A percentile compares a stretch with the other conserved stretches of the same genome.
Conservation (phyloP, 1,139 yeast genomes). For the Geotrichum carabidarum region DNA sequence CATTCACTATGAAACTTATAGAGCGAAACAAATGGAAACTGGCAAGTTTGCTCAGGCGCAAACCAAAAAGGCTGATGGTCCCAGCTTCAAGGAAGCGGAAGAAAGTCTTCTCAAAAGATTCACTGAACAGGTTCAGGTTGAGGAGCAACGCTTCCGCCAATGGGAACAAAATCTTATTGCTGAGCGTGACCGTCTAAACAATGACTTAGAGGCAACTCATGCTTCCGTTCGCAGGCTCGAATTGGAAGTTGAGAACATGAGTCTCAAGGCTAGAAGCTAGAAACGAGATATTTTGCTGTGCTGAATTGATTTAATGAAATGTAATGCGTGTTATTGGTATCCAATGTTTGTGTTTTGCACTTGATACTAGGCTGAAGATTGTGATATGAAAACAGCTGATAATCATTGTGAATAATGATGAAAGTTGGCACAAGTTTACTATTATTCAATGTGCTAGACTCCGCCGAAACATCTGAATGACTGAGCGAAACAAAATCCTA, state of each 20-base stretch:
- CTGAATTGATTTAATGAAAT: too few relatives aligned
- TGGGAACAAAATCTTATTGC: conserved; percentile 96
- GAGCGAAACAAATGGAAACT: conserved; percentile 72
- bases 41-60: conserved; percentile 47
- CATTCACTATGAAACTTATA: conserved; percentile 81
- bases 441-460: too few relatives aligned
- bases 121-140: conserved; percentile 97
- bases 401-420: too few relatives aligned
- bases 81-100: conserved; percentile 93
- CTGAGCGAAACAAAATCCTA: too few relatives aligned
- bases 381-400: too few relatives aligned
- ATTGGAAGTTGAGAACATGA: conserved; percentile 32
- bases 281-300: neutral
- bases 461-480: too few relatives aligned
- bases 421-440: too few relatives aligned
- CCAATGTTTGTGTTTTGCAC: neutral
- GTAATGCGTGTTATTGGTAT: neutral
- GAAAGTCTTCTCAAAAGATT: conserved; percentile 88
- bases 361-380: neutral
- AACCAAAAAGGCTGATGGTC: conserved; percentile 55
- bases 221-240: conserved; percentile 37
- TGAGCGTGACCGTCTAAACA: conserved; percentile 89
- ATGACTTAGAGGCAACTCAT: conserved; percentile 88
- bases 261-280: conserved; percentile 17
- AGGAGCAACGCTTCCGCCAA: conserved; percentile 94